Evolutionary conservation across 257 asterid species (phyloP).

Genomic region (Solanum etuberosum): DNA sequence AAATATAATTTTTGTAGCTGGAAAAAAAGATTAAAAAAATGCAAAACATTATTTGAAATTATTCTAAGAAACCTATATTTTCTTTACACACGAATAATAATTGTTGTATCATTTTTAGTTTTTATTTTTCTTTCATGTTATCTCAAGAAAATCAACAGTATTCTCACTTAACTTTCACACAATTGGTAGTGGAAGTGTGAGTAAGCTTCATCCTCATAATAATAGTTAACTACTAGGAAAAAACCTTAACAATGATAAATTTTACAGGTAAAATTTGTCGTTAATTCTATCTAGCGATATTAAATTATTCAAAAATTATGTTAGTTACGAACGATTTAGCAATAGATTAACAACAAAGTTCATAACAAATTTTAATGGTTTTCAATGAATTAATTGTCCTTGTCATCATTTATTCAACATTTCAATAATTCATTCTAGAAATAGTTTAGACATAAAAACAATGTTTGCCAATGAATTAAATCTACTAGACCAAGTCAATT

Average conservation of each 20-base stretch:
- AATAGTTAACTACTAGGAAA: not conserved
- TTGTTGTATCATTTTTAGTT: not conserved
- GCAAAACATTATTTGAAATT: not conserved
- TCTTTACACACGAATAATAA: not conserved
- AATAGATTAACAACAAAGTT: too few relatives aligned
- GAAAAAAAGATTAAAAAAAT: not conserved
- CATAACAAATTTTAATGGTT: not conserved
- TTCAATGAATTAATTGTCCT: not conserved
- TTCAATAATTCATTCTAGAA: not conserved
- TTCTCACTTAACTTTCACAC: not conserved
- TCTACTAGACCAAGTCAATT: not conserved
- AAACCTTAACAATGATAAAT: not conserved
- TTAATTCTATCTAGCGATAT: too few relatives aligned
- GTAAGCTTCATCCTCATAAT: not conserved
- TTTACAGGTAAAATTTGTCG: not conserved
- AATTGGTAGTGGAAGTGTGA: not conserved
- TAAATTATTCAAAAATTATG: not conserved
- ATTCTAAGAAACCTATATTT: not conserved
- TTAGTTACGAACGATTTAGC: accelerated
- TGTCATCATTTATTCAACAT: not conserved
- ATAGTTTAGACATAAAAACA: not conserved
- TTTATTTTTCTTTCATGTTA: not conserved
- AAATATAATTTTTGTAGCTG: not conserved
- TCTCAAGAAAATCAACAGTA: not conserved
- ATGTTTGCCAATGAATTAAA: not conserved